Percentiles rank a stretch among this genome's conserved stretches.
Conservation (phyloP, 495 filamentous ascomycete genomes). For the Usnea hakonensis region DNA sequence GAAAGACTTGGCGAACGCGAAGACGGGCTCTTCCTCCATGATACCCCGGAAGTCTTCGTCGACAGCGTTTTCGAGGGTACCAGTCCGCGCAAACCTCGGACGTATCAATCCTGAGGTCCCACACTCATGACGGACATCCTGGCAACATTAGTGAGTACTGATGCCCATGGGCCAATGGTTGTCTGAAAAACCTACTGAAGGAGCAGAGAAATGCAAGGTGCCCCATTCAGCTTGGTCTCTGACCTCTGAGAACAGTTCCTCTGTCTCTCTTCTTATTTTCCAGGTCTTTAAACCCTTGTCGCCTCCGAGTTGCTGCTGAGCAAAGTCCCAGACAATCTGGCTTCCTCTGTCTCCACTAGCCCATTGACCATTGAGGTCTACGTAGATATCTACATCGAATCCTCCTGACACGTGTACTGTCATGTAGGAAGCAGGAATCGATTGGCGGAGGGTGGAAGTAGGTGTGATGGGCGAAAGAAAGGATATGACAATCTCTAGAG, state of each 20-base stretch:
- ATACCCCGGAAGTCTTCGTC: slow-evolving; percentile 61
- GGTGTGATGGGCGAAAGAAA: slow-evolving; percentile 92
- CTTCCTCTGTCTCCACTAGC: slow-evolving; percentile 65
- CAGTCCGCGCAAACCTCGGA: slow-evolving; percentile 62
- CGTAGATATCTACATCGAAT: slow-evolving; percentile 70
- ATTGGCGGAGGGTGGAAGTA: slow-evolving; percentile 83
- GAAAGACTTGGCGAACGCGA: slow-evolving; percentile 85
- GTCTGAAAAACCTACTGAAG: slow-evolving; percentile 39
- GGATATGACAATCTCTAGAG: slow-evolving; percentile 62
- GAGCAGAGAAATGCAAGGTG: slow-evolving; percentile 68
- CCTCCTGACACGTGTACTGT: slow-evolving; percentile 64
- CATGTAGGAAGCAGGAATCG: slow-evolving; percentile 81
- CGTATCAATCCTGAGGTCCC: slow-evolving; percentile 63
- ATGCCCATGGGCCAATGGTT: no score
- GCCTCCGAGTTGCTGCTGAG: slow-evolving; percentile 32
- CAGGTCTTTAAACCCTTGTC: slow-evolving; percentile 47
- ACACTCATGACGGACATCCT: slow-evolving; percentile 57
- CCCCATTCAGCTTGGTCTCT: slow-evolving; percentile 85
- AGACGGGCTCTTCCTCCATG: slow-evolving; percentile 79
- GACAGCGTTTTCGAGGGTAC: slow-evolving; percentile 56
- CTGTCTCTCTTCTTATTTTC: slow-evolving; percentile 54
- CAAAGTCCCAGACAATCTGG: slow-evolving; percentile 61
- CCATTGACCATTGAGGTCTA: slow-evolving; percentile 88
- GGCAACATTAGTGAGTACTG: slow-evolving; percentile 18
- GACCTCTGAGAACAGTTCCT: slow-evolving; percentile 67